phyloP scores from a whole-genome alignment of 75 land plant genomes.

The Picea sitchensis region DNA sequence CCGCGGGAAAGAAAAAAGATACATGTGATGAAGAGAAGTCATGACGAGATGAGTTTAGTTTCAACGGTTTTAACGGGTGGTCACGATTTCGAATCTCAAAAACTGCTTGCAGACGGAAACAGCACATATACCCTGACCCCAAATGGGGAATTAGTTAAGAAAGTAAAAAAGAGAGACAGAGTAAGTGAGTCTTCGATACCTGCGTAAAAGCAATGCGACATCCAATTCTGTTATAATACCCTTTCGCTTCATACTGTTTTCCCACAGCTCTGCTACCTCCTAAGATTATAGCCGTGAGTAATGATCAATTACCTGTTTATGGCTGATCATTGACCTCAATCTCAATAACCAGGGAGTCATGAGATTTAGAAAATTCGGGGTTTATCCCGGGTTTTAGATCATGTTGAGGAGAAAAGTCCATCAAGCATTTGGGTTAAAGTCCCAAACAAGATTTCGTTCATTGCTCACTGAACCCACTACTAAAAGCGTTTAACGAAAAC shows the following conservation, averaged over 20 bases:
- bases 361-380: no score
- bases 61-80: not conserved
- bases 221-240: not conserved
- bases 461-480: no score
- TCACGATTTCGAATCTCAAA: not conserved
- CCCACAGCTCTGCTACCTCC: not conserved
- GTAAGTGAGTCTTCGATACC: not conserved
- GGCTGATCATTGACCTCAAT: no score
- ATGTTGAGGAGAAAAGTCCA: no score
- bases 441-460: no score
- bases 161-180: not conserved
- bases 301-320: no score
- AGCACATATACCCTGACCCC: not conserved
- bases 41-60: not conserved
- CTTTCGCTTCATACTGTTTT: not conserved
- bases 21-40: not conserved
- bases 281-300: not conserved
- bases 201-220: slow-evolving; percentile 7
- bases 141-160: not conserved
- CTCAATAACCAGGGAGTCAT: no score
- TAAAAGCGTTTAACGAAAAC: no score
- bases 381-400: no score
- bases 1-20: not conserved
- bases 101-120: not conserved
- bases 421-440: no score